Evolutionary conservation across 2,329 filamentous ascomycete species (phyloP).

Genomic region (Escovopsis sp.): DNA sequence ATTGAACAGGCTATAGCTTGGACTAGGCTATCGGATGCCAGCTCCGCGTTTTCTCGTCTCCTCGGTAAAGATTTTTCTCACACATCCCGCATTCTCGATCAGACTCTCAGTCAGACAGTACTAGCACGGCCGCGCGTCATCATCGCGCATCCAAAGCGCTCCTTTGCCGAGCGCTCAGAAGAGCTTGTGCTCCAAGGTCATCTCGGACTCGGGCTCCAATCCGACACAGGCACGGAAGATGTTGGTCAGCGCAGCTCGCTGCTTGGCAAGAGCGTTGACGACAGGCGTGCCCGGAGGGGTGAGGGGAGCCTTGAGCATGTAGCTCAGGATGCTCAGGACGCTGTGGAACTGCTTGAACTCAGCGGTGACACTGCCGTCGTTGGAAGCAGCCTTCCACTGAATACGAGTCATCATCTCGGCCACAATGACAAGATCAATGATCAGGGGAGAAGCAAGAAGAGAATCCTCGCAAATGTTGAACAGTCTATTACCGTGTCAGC

Average conservation of each 20-base stretch:
- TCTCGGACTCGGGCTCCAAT: constrained; percentile 92
- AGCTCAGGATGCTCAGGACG: constrained; percentile 91
- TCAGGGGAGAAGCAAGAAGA: constrained; percentile 83
- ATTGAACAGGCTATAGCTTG: too few species aligned
- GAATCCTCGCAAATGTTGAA: constrained; percentile 99
- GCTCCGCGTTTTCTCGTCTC: neutral
- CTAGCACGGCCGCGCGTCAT: neutral
- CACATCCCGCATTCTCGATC: too few species aligned
- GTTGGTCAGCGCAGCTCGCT: constrained; percentile 87
- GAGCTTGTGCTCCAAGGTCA: constrained; percentile 98
- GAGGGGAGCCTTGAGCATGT: constrained; percentile 95
- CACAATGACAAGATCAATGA: constrained; percentile 88
- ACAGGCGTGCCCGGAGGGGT: constrained; percentile 92
- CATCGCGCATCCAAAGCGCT: too few species aligned
- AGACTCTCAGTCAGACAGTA: too few species aligned
- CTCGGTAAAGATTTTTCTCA: too few species aligned
- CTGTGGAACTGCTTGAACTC: constrained; percentile 93
- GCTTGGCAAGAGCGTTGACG: constrained; percentile 89
- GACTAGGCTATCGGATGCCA: too few species aligned
- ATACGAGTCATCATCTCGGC: constrained; percentile 98
- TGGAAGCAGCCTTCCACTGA: constrained; percentile 60
- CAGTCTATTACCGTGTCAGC: constrained; percentile 40
- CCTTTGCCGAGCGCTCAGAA: constrained; percentile 36
- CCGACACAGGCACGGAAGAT: constrained; percentile 98
- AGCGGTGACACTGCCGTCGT: constrained; percentile 34